Evolutionary conservation across 2,329 filamentous ascomycete genomes (phyloP), one percentile per base, ranked within the genome.

Genomic region (Calycina herbarum): DNA sequence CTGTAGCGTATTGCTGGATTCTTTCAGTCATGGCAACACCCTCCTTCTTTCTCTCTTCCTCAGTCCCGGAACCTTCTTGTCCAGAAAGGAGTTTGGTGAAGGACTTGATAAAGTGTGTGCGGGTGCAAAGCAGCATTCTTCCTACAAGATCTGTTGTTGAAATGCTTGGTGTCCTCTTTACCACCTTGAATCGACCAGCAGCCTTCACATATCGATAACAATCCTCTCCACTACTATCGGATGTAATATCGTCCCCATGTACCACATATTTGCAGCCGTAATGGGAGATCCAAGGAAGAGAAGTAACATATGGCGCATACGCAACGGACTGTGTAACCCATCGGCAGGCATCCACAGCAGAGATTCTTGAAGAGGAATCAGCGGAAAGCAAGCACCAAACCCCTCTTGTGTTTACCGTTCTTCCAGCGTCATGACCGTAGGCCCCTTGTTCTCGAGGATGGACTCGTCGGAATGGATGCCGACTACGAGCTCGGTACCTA

Each of bases 181-280:
- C 95, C 20, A 99, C 93, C 80, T 96, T 94, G 86, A 99, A 99
- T 56, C 95, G 87, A 13, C 90, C 90, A 1, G 94, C 95, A 51
- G 91, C 89, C 80, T 99, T 99, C 74, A 99, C 95, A 75, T 94
- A 98, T 67, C 95, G 91, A 81, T 99, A 99, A 81, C 94, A 98
- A 81, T 99, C 95, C 77, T 97, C 90, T 54, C 95, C 95, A 71
- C 89, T 88, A 76, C 91, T 92, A 79, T 99, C 95, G 0, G 93
- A 96, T 2, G 95, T 98, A 76, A 98, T 96, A 79, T 98, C 94
- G 78, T 98, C 95, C 67, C 94, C 94, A 78, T 98, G 94, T 1
- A 97, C 94, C 54, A 98, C 95, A 77, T 94, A 98, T 75, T 90
- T 87, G 83, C 95, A 98, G 69, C 95, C 94, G 77, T 95, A 97